Base-by-base conservation (phyloP, 208 protist genomes). In the Leishmania arabica region DNA sequence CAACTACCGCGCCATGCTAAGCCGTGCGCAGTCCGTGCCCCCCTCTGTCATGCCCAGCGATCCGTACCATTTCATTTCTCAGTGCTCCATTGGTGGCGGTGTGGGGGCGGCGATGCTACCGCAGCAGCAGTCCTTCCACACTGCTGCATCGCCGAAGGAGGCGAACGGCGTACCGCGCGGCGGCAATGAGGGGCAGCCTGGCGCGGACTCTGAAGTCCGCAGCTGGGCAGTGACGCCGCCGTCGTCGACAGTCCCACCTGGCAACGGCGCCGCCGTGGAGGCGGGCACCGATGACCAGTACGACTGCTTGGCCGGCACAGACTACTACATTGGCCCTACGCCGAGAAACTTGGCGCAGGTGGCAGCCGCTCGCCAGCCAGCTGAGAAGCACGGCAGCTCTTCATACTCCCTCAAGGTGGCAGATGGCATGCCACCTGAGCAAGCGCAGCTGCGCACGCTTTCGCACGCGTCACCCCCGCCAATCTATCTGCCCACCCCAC, bases 231-330 rank as follows among this genome's bases (percentile, higher is more conserved):
- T 58, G 62, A 6, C 45, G 13, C 40, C 60, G 45, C 40, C n/a
- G 42, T 47, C n/a, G 60, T 45, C 40, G 75, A 51, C 45, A 4
- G 60, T 60, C 56, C n/a, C 8, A 27, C 31, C 42, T 13, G 49
- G 34, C 19, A 34, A 9, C 34, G 54, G 47, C 0, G 47, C 68
- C 31, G 45, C 71, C 0, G 13, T 27, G 2, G 70, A 62, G 51
- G n/a, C 42, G 24, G 62, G 34, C 13, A 31, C 53, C 47, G 58
- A 70, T 8, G 70, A 64, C 21, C 45, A 75, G 72, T 85, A 85
- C 72, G 77, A 81, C 81, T 84, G 81, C 76, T 80, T 84, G 24
- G 69, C 58, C 7, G 81, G 66, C 21, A 56, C 76, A n/a, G 76
- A 80, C 27, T 84, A 84, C 62, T 80, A 80, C 53, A 65, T 66